phyloP scores from a whole-genome alignment of 345 rosid genomes.

The Eucalyptus pauciflora region DNA sequence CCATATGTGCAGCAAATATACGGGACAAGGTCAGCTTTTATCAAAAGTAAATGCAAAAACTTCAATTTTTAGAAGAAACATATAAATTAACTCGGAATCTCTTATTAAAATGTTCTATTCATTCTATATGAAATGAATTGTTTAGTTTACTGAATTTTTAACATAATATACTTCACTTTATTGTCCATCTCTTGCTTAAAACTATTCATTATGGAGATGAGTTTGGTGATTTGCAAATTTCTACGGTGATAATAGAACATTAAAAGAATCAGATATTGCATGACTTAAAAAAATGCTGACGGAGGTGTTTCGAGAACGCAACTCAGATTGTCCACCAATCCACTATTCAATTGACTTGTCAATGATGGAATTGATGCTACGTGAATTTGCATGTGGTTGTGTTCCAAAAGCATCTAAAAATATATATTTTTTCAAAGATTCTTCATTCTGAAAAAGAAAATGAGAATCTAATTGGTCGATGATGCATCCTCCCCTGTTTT shows the following conservation, averaged over 20 bases:
- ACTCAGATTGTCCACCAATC: neutral
- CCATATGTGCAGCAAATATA: too few species aligned
- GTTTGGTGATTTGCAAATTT: too few species aligned
- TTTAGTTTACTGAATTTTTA: too few species aligned
- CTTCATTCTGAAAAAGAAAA: neutral
- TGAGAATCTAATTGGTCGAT: neutral
- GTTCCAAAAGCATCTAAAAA: neutral
- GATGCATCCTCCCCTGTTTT: neutral
- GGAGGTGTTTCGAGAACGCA: neutral
- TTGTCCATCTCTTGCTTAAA: too few species aligned
- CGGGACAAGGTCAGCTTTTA: too few species aligned
- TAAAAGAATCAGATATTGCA: neutral
- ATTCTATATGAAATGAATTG: too few species aligned
- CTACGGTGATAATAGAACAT: neutral
- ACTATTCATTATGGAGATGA: too few species aligned
- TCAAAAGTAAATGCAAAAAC: too few species aligned
- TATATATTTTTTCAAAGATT: neutral
- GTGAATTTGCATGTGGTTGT: neutral
- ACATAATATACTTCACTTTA: too few species aligned
- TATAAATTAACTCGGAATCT: too few species aligned
- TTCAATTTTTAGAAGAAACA: too few species aligned
- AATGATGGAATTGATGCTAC: neutral
- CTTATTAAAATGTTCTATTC: too few species aligned
- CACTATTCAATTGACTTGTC: neutral
- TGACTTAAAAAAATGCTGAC: neutral